Conservation (phyloP, 768 basidiomycete species). For the Panaeolus papilionaceus region DNA sequence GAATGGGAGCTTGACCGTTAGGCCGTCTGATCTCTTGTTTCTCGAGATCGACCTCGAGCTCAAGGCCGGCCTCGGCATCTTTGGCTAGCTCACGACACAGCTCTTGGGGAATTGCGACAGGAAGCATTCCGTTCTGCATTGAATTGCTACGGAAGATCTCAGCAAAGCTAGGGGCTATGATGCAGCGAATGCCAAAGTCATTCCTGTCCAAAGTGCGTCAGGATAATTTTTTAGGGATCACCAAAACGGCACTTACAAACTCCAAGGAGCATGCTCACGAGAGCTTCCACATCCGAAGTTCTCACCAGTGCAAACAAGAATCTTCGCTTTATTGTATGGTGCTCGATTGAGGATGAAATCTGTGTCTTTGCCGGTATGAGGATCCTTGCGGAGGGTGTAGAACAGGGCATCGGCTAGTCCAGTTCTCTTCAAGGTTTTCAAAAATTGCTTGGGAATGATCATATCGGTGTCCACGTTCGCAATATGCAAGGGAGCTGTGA, state of each 20-base stretch:
- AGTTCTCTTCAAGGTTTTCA: constrained; percentile 91
- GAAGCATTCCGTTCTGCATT: constrained; percentile 95
- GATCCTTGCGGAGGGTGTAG: constrained; percentile 79
- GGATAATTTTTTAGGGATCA: background rate
- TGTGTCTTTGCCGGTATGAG: constrained; percentile 78
- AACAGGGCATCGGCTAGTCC: constrained; percentile 87
- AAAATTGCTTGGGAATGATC: constrained; percentile 94
- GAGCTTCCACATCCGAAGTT: constrained; percentile 95
- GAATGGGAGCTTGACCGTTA: constrained; percentile 74
- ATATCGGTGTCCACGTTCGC: constrained; percentile 92
- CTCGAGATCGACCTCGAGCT: constrained; percentile 87
- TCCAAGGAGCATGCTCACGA: constrained; percentile 91
- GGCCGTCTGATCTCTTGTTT: constrained; percentile 76
- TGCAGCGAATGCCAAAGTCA: constrained; percentile 89
- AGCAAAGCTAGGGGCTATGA: constrained; percentile 89
- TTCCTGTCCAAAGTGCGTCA: constrained; percentile 48
- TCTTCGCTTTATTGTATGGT: constrained; percentile 77
- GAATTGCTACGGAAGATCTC: constrained; percentile 91
- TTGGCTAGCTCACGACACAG: constrained; percentile 75
- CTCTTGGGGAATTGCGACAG: constrained; percentile 70
- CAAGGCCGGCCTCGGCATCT: constrained; percentile 77
- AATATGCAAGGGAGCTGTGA: constrained; percentile 80
- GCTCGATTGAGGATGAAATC: constrained; percentile 86
- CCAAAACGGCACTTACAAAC: constrained; percentile 59
- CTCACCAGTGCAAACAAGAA: constrained; percentile 82